A percentile compares a stretch with the other conserved stretches of the same genome.
Evolutionary conservation across 352 stramenopile genomes (phyloP).

Genomic region (Phytophthora cactorum): DNA sequence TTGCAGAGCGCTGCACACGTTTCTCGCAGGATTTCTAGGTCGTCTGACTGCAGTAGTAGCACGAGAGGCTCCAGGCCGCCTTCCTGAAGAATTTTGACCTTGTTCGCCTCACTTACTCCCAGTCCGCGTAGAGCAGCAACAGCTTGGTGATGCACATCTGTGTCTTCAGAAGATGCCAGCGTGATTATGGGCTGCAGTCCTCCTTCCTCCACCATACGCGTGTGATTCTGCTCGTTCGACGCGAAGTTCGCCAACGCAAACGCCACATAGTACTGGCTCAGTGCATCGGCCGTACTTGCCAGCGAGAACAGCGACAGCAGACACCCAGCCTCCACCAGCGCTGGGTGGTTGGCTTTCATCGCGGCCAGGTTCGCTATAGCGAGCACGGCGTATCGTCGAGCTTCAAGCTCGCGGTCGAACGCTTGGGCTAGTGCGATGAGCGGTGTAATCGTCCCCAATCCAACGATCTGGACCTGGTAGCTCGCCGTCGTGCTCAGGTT

Average conservation of each 20-base stretch:
- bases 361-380: slow-evolving; percentile 95
- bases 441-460: slow-evolving; percentile 92
- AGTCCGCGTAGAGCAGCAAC: slow-evolving; percentile 94
- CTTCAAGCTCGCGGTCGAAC: slow-evolving; percentile 93
- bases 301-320: slow-evolving; percentile 93
- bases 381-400: slow-evolving; percentile 93
- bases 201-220: slow-evolving; percentile 94
- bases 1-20: slow-evolving; percentile 95
- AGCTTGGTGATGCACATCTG: slow-evolving; percentile 95
- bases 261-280: slow-evolving; percentile 96
- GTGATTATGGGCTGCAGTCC: slow-evolving; percentile 96
- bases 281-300: slow-evolving; percentile 91
- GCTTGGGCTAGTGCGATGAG: slow-evolving; percentile 88
- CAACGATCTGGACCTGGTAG: slow-evolving; percentile 95
- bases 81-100: slow-evolving; percentile 97
- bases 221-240: slow-evolving; percentile 93
- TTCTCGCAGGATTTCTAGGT: slow-evolving; percentile 95
- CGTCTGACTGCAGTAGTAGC: slow-evolving; percentile 87
- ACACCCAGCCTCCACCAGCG: slow-evolving; percentile 92
- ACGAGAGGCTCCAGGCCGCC: slow-evolving; percentile 94
- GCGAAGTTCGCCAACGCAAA: slow-evolving; percentile 96
- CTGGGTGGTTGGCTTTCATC: slow-evolving; percentile 95
- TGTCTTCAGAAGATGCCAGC: slow-evolving; percentile 91
- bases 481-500: slow-evolving; percentile 95
- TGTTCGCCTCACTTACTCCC: slow-evolving; percentile 90